phyloP scores from a whole-genome alignment of 345 rosid genomes.

The Eucalyptus polybractea region DNA sequence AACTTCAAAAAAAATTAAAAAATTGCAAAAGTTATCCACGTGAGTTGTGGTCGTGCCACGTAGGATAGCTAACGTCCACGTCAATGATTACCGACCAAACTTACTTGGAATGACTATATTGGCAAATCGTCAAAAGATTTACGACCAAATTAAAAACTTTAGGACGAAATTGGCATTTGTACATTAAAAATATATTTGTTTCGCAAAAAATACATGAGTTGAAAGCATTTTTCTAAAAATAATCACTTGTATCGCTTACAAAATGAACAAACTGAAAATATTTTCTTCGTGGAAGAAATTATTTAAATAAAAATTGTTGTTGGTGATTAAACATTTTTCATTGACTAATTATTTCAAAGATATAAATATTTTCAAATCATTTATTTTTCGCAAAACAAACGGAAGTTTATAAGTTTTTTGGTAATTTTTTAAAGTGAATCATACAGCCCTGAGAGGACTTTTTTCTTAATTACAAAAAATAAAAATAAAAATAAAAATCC shows the following conservation, averaged over 20 bases:
- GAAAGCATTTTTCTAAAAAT: background rate
- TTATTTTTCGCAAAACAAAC: background rate
- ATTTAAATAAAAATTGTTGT: background rate
- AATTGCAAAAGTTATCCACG: background rate
- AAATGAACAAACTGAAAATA: rapidly evolving
- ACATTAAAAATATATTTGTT: background rate
- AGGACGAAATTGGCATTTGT: rapidly evolving
- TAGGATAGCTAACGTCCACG: rapidly evolving
- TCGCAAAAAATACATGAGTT: rapidly evolving
- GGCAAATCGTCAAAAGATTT: background rate
- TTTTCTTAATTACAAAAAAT: background rate
- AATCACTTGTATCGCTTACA: background rate
- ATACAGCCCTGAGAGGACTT: background rate
- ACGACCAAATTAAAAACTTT: background rate
- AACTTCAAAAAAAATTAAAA: background rate
- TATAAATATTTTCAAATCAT: background rate
- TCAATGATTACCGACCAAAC: background rate
- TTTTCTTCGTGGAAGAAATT: background rate
- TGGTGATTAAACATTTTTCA: background rate
- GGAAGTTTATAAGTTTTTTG: background rate
- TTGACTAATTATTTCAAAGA: background rate
- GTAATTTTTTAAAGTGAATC: background rate
- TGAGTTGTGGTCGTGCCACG: background rate
- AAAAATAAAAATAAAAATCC: background rate
- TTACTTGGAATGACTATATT: rapidly evolving